Evolutionary conservation across 2,329 filamentous ascomycete species (phyloP), one percentile per base, ranked within the genome.

Genomic region (Talaromyces verruculosus): DNA sequence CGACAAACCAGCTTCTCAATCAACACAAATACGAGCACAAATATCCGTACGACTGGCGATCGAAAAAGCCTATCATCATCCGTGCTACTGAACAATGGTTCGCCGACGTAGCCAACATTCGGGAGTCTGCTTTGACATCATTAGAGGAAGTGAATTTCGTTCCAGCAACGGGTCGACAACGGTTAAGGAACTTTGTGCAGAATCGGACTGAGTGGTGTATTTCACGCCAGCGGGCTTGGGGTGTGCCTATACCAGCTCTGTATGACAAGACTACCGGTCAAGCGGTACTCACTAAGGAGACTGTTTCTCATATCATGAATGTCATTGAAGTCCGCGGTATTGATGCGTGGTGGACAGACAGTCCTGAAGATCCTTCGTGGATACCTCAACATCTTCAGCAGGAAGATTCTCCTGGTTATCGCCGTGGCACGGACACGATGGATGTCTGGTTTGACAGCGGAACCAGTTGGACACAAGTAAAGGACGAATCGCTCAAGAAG

Each of bases 381-480:
- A 83, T 96, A 37, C 87, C 89, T 1, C 78, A 86, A 5, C 84
- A 86, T 10, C 81, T 97, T 1, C 79, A 80, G 51, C 76, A 77
- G 37, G 80, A 83, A 15, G 63, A 73, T 8, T 72, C 75, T 35
- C 60, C 70, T 4, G 76, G 80, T 5, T 95, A 90, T 74, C 83
- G 85, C 58, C 89, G 95, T 68, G 94, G 94, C 15, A 91, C 84
- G 51, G 95, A 99, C 73, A 99, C 95, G 0, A 99, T 99, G 95
- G 95, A 99, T 77, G 95, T 99, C 10, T 99, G 95, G 95, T 99
- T 99, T 72, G 95, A 99, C 77, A 98, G 95, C 70, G 95, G 95
- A 5, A 97, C 91, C 60, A 97, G 92, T 73, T 99, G 95, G 95
- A 90, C 85, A 1, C 80, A 81, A 41, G 79, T 86, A 41, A 74